A percentile compares a stretch with the other conserved stretches of the same genome.
Conservation (phyloP, 169 alveolate genomes). For the Nephromyces sp. region DNA sequence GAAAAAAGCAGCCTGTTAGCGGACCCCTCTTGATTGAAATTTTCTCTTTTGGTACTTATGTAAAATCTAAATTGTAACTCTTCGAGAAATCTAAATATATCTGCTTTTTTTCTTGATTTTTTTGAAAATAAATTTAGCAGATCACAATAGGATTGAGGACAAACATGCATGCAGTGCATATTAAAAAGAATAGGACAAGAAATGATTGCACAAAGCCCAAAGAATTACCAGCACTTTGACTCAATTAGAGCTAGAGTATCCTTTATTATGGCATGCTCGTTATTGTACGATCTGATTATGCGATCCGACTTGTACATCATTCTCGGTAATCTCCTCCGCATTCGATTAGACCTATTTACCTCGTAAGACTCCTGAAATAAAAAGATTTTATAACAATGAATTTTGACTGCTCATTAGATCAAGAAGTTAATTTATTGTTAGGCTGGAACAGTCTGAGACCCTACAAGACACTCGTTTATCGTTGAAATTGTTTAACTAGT, state of each 20-base stretch:
- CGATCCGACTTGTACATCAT: constrained; percentile 20
- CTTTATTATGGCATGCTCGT: constrained; percentile 23
- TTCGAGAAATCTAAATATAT: no score
- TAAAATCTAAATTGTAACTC: no score
- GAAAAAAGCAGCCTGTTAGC: no score
- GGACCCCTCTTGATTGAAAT: no score
- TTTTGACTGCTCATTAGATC: no score
- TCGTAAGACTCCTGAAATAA: constrained; percentile 23
- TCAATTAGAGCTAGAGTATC: constrained; percentile 28
- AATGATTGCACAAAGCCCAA: no score
- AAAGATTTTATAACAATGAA: background rate
- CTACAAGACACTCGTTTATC: background rate
- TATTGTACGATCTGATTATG: constrained; percentile 22
- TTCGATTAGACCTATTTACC: constrained; percentile 21
- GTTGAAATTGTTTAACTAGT: background rate
- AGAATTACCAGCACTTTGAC: constrained; percentile 33
- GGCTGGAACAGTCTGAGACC: background rate
- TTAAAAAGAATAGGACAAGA: no score
- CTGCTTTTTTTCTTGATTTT: no score
- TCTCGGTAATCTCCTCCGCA: constrained; percentile 32
- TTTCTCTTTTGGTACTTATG: no score
- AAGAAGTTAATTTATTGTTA: background rate
- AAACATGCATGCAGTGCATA: no score
- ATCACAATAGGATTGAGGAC: no score
- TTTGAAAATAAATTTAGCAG: no score